Conservation (phyloP, 331 rosid species). For the Phaseolus coccineus region DNA sequence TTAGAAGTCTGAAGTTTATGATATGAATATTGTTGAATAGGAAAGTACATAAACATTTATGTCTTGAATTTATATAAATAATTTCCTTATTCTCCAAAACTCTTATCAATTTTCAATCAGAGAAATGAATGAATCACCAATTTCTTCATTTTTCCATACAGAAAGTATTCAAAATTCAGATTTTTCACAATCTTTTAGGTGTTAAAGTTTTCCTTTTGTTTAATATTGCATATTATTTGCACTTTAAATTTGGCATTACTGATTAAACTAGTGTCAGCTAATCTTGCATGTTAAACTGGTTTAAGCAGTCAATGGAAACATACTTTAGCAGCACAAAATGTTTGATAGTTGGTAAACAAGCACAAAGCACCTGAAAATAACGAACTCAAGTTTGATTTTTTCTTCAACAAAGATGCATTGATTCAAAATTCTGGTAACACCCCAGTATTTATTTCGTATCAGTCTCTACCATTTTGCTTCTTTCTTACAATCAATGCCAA, state of each 20-base stretch:
- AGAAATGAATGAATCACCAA: not conserved
- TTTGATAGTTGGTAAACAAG: conserved; percentile 57
- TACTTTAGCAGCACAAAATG: not conserved
- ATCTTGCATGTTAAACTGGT: no score
- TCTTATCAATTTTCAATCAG: not conserved
- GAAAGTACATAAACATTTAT: not conserved
- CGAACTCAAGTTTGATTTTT: conserved; percentile 31
- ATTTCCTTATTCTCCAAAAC: not conserved
- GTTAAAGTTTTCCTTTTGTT: no score
- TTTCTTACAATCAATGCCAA: conserved; percentile 16
- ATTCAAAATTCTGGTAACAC: conserved; percentile 51
- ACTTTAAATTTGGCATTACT: no score
- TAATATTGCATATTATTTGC: no score
- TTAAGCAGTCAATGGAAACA: not conserved
- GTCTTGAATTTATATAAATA: not conserved
- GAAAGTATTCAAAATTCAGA: no score
- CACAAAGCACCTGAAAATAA: conserved; percentile 53
- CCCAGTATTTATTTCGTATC: conserved; percentile 48
- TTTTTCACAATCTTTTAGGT: no score
- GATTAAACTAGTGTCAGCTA: no score
- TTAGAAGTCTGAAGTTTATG: no score
- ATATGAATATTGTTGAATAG: not conserved
- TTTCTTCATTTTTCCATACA: no score
- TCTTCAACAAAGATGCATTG: not conserved
- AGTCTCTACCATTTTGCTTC: conserved; percentile 40